A percentile compares a stretch with the other conserved stretches of the same genome.
Conservation (phyloP, 106 monocot species). For the Agapanthus africanus region DNA sequence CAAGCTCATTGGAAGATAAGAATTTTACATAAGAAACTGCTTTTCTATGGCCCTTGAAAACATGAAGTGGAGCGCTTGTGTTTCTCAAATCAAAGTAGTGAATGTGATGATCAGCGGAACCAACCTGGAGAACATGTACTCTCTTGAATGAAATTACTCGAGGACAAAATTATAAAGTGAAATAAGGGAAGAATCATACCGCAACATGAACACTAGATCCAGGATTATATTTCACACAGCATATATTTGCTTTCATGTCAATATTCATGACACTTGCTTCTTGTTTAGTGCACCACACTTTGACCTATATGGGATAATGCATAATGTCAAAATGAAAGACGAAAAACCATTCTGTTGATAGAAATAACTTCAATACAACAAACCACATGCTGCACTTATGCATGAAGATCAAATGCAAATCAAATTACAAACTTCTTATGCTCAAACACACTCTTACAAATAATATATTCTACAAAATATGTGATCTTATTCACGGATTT, state of each 20-base stretch:
- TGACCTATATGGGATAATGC: constrained; percentile 55
- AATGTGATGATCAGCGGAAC: constrained; percentile 94
- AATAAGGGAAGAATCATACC: constrained; percentile 30
- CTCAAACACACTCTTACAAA: background rate
- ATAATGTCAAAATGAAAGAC: constrained; percentile 2
- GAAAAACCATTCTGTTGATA: too few relatives aligned
- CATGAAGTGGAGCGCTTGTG: constrained; percentile 62
- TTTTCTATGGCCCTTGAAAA: constrained; percentile 82
- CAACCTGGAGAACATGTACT: constrained; percentile 43
- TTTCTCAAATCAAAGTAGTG: constrained; percentile 96
- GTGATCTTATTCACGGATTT: too few relatives aligned
- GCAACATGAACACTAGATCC: constrained; percentile 79
- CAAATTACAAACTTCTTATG: background rate
- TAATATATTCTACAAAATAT: background rate
- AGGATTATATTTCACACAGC: constrained; percentile 96
- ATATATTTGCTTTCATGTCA: constrained; percentile 97
- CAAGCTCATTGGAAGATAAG: constrained; percentile 81
- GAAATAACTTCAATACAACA: too few relatives aligned
- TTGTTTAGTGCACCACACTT: constrained; percentile 95
- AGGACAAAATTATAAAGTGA: background rate
- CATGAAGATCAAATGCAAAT: background rate
- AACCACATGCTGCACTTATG: too few relatives aligned
- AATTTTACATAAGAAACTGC: constrained; percentile 96
- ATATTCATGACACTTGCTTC: constrained; percentile 88
- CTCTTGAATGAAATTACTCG: background rate